Evolutionary conservation across 2,329 filamentous ascomycete genomes (phyloP).

Genomic region (Drechslerella dactyloides): DNA sequence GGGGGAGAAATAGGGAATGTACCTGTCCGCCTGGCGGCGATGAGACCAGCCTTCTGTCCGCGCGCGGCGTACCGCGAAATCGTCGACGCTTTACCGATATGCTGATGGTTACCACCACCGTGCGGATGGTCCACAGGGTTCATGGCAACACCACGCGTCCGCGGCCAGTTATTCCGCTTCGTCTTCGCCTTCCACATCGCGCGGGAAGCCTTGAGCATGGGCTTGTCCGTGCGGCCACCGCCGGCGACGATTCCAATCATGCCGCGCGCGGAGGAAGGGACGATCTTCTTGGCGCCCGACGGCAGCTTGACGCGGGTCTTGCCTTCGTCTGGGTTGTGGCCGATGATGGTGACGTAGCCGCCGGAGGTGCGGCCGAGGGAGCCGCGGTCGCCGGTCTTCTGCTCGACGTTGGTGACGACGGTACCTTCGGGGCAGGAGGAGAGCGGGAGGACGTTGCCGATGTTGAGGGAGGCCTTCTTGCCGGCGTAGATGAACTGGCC

Average conservation of each 20-base stretch:
- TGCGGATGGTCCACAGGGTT: constrained; percentile 99
- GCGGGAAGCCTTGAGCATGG: constrained; percentile 97
- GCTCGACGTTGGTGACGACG: constrained; percentile 98
- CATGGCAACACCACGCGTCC: constrained; percentile 99
- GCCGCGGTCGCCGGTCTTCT: constrained; percentile 97
- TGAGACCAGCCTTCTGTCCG: constrained; percentile 98
- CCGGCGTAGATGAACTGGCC: constrained; percentile 99
- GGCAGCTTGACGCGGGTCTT: constrained; percentile 98
- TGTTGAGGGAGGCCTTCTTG: constrained; percentile 95
- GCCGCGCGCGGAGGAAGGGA: constrained; percentile 87
- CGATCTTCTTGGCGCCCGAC: constrained; percentile 97
- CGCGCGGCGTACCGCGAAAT: constrained; percentile 97
- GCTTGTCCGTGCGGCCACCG: constrained; percentile 99
- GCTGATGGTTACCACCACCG: constrained; percentile 99
- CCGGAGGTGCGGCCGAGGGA: constrained; percentile 94
- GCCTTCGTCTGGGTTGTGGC: constrained; percentile 98
- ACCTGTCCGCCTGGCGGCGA: constrained; percentile 97
- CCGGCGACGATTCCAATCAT: constrained; percentile 99
- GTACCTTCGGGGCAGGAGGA: constrained; percentile 97
- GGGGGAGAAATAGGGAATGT: neutral
- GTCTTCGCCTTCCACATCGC: constrained; percentile 99
- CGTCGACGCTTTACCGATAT: constrained; percentile 99
- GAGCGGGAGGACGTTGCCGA: constrained; percentile 97
- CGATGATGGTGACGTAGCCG: constrained; percentile 98
- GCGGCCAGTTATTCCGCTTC: constrained; percentile 99